Base-by-base conservation (phyloP, 805 yeast genomes). In the Yarrowia sp. region DNA sequence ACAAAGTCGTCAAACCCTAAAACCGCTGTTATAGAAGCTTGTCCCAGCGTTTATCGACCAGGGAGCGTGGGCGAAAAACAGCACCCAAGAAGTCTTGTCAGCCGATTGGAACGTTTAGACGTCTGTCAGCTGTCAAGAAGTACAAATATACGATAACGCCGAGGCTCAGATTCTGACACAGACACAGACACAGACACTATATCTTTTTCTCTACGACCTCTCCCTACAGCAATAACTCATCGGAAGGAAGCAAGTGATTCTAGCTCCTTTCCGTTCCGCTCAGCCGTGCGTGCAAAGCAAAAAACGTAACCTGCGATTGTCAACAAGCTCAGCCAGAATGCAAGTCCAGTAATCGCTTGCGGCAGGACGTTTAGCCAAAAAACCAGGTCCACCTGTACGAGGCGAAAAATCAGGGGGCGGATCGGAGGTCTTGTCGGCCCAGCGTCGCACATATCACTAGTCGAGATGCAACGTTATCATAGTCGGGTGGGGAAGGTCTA, bases 261-360 rank as follows among this genome's bases (percentile, higher is more conserved):
- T 26, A 19, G 21, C 38, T 6, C 16, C 54, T 48, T 48, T 38
- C 61, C 61, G 61, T 26, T 26, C 61, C 46, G 61, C 26, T 54
- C 61, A 54, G 61, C 61, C 61, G 61, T 54, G 61, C 61, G 10
- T 12, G 36, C 24, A 51, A 33, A 51, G 41, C 58, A 35, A 26
- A 35, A 54, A 54, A 44, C 16, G 26, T 24, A 52, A 36, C 22
- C 24, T 10, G 22, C 21, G 40, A 21, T 19, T 21, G 19, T 28
- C 30, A 33, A 16, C 16, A 14, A 26, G 19, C n/a, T 3, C 10
- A 10, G 24, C 41, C 22, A 51, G 32, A 32, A 19, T 2, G 11
- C n/a, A 11, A 11, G 28, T 12, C 17, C 21, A 22, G 24, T 32
- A 12, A 44, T 44, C 28, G 56, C 40, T 49, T 32, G 36, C n/a